Conservation (phyloP, 805 yeast species). For the Isabelozyma pseudorhagii region DNA sequence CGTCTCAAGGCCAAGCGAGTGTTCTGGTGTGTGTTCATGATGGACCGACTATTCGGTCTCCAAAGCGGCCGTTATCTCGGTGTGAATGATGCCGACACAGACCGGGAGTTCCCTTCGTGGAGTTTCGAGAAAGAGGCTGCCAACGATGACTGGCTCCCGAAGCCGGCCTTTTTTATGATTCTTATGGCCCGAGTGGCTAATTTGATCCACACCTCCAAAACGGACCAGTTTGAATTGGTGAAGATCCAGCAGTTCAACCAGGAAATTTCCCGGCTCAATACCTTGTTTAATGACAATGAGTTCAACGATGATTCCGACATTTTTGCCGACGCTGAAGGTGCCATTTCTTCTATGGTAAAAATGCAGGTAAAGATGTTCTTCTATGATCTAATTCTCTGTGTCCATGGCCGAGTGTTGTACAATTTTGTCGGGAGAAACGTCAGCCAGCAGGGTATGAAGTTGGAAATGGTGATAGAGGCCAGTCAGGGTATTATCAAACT, state of each 20-base stretch:
- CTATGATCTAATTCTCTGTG: conserved; percentile 31
- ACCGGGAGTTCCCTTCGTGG: conserved; percentile 27
- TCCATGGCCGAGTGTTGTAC: conserved; percentile 35
- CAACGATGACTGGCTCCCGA: conserved; percentile 48
- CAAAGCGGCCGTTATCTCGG: conserved; percentile 49
- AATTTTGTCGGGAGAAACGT: conserved; percentile 30
- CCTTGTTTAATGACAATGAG: conserved; percentile 34
- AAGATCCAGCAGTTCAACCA: conserved; percentile 30
- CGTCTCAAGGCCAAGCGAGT: conserved; percentile 46
- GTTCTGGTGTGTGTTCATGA: conserved; percentile 52
- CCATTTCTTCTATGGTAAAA: conserved; percentile 20
- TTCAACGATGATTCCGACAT: conserved; percentile 23
- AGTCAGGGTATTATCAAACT: conserved; percentile 28
- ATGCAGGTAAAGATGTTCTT: conserved; percentile 38
- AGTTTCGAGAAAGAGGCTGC: conserved; percentile 24
- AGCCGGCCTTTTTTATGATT: conserved; percentile 44
- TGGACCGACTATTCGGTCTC: conserved; percentile 52
- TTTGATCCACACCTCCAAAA: conserved; percentile 26
- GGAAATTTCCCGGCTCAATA: conserved; percentile 23
- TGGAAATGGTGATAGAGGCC: conserved; percentile 27
- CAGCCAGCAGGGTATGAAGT: conserved; percentile 26
- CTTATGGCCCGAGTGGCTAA: conserved; percentile 41
- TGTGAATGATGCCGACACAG: conserved; percentile 32
- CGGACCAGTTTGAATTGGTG: conserved; percentile 21
- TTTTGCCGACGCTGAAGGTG: conserved; percentile 2